Evolutionary conservation across 2,329 filamentous ascomycete species (phyloP).

Genomic region (Blastomyces emzantsi): DNA sequence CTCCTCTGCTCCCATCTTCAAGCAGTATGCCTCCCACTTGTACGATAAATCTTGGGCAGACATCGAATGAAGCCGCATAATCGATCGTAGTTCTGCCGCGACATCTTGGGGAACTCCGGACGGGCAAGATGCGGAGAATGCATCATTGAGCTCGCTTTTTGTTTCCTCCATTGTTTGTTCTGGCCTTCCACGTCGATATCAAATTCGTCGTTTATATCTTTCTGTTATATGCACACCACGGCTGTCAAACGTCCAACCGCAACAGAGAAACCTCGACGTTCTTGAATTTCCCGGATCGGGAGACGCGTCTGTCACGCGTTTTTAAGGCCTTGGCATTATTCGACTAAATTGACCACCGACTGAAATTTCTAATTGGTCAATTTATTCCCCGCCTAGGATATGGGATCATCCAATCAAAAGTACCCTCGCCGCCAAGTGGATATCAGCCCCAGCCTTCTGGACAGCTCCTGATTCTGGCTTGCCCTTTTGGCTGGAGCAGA

Average conservation of each 20-base stretch:
- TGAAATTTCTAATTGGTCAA: not conserved
- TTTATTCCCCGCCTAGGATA: not conserved
- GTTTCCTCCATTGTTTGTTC: conserved; percentile 10
- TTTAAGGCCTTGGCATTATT: conserved; percentile 3
- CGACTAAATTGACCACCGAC: not conserved
- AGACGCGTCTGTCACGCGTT: conserved; percentile 6
- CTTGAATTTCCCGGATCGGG: not conserved
- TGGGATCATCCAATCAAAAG: not conserved
- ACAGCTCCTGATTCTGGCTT: not conserved
- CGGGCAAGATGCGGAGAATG: conserved; percentile 49
- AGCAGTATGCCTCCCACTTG: conserved; percentile 98
- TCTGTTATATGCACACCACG: not conserved
- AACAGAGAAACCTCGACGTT: not conserved
- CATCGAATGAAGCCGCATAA: conserved; percentile 73
- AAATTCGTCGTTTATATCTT: not conserved
- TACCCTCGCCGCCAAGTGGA: not conserved
- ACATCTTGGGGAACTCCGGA: conserved; percentile 65
- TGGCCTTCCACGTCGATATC: not conserved
- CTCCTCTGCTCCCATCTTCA: conserved; percentile 82
- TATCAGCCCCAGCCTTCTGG: not conserved
- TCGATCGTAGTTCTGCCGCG: conserved; percentile 70
- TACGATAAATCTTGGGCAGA: conserved; percentile 82
- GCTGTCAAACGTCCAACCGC: not conserved
- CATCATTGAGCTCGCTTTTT: conserved; percentile 44
- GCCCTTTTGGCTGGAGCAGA: not conserved